A percentile compares a stretch with the other conserved stretches of the same genome.
Evolutionary conservation across 352 stramenopile genomes (phyloP).

Genomic region (Pythium monospermum): DNA sequence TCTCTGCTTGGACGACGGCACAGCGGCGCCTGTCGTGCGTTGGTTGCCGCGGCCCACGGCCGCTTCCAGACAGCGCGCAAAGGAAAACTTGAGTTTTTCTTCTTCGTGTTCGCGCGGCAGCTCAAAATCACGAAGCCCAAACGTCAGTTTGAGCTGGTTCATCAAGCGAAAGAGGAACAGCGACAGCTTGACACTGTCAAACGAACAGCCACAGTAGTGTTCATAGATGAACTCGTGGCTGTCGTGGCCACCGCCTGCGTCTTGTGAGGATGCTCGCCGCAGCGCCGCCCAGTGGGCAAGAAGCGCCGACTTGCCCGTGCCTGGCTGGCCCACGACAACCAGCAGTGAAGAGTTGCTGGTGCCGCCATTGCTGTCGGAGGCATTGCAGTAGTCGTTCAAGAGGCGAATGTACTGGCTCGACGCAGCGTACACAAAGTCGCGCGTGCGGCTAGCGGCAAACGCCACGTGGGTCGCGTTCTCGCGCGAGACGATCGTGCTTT

Average conservation of each 20-base stretch:
- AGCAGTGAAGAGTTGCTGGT: constrained; percentile 34
- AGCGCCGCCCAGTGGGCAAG: constrained; percentile 66
- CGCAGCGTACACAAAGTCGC: constrained; percentile 62
- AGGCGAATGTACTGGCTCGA: constrained; percentile 59
- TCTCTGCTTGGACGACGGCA: constrained; percentile 27
- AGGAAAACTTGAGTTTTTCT: constrained; percentile 84
- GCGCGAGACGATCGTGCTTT: constrained; percentile 67
- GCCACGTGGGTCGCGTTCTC: constrained; percentile 68
- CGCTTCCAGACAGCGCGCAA: constrained; percentile 69
- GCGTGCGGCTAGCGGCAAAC: constrained; percentile 66
- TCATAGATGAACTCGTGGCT: constrained; percentile 79
- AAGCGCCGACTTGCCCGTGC: constrained; percentile 73
- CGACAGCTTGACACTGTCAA: constrained; percentile 79
- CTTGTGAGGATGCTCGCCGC: constrained; percentile 28
- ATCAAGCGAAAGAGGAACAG: constrained; percentile 82
- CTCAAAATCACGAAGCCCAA: constrained; percentile 73
- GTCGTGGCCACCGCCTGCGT: constrained; percentile 16
- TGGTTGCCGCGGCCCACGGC: constrained; percentile 42
- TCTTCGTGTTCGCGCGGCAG: constrained; percentile 74
- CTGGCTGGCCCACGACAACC: constrained; percentile 55
- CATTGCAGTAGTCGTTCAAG: constrained; percentile 69
- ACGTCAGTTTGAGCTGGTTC: constrained; percentile 68
- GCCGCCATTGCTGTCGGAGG: constrained; percentile 16
- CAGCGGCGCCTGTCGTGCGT: constrained; percentile 4
- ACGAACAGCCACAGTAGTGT: constrained; percentile 77